A percentile compares a stretch with the other conserved stretches of the same genome.
phyloP scores from a whole-genome alignment of 345 rosid genomes.

The Salix exigua region DNA sequence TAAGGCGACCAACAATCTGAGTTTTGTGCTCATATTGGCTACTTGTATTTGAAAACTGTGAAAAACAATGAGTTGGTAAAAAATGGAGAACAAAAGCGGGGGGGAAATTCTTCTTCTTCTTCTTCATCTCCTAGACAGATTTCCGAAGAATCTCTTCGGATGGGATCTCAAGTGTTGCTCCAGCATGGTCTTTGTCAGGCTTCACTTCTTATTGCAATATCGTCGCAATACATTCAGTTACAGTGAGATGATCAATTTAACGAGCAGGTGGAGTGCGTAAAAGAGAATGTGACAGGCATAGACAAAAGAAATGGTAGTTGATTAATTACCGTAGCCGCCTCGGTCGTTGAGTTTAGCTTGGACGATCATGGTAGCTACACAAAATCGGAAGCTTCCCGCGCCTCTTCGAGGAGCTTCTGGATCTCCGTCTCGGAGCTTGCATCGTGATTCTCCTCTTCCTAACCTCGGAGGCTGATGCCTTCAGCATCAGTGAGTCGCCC shows the following conservation, averaged over 20 bases:
- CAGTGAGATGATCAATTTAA: background rate
- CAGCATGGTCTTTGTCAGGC: conserved; percentile 69
- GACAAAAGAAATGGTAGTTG: background rate
- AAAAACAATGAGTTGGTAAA: background rate
- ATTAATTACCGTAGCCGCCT: conserved; percentile 66
- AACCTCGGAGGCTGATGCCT: conserved; percentile 58
- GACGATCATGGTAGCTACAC: conserved; percentile 82
- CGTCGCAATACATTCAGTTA: background rate
- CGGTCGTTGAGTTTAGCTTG: conserved; percentile 88
- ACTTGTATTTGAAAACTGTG: background rate
- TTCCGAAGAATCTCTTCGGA: conserved; percentile 62
- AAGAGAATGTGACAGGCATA: background rate
- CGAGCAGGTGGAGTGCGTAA: conserved; percentile 13
- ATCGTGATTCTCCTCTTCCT: conserved; percentile 54
- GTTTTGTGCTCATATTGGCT: background rate
- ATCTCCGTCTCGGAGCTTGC: conserved; percentile 58
- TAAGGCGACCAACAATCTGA: background rate
- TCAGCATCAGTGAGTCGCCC: conserved; percentile 64
- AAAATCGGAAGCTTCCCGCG: conserved; percentile 75
- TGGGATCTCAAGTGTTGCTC: conserved; percentile 81
- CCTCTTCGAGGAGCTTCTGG: conserved; percentile 69
- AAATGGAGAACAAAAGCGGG: background rate
- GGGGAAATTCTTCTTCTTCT: background rate
- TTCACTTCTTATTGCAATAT: conserved; percentile 45
- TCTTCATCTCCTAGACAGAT: conserved; percentile 30